Evolutionary conservation across 495 filamentous ascomycete genomes (phyloP).

Genomic region (Chaetomium fimeti): DNA sequence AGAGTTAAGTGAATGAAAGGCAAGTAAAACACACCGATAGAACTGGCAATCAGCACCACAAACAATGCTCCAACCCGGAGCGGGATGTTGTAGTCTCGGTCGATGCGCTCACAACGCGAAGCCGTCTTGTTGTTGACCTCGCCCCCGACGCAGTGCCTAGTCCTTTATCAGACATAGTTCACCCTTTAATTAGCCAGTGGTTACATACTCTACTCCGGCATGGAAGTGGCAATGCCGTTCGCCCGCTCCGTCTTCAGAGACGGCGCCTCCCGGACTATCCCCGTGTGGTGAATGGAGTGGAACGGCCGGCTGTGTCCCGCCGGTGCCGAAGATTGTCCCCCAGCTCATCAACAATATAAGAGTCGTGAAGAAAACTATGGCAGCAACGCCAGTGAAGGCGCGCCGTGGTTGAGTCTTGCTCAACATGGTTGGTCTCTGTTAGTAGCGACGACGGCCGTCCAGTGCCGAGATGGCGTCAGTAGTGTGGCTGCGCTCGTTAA

Average conservation of each 20-base stretch:
- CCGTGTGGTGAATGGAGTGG: conserved; percentile 1
- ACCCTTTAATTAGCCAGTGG: neutral
- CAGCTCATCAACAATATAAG: no score
- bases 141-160: conserved; percentile 50
- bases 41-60: conserved; percentile 41
- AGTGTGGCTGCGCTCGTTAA: no score
- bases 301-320: no score
- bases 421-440: no score
- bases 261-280: neutral
- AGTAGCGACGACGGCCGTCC: no score
- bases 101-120: conserved; percentile 40
- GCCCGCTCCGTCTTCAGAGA: neutral
- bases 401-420: no score
- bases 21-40: conserved; percentile 38
- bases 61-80: conserved; percentile 62
- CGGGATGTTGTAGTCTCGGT: conserved; percentile 58
- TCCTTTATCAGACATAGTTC: no score
- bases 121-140: conserved; percentile 8
- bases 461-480: no score
- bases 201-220: conserved; percentile 61
- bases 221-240: conserved; percentile 58
- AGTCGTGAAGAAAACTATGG: no score
- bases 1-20: no score
- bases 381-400: no score
- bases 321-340: no score